Evolutionary conservation across 306 rosid genomes (phyloP).

Genomic region (Cucurbita ficifolia): DNA sequence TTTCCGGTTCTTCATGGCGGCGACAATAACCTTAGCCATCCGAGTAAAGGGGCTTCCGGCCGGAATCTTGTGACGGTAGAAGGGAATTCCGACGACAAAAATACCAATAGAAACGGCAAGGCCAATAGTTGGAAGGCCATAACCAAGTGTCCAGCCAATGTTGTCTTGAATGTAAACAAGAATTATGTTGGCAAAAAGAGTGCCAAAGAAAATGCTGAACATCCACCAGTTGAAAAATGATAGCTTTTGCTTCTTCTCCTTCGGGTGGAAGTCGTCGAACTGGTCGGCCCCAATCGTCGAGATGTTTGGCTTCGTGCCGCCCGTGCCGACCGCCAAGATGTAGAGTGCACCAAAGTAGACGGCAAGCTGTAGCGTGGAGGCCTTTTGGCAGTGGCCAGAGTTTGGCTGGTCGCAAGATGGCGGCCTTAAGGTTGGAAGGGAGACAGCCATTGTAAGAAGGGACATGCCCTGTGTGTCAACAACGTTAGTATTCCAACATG

Average conservation of each 20-base stretch:
- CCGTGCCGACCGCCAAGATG: constrained; percentile 70
- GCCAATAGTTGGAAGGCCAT: constrained; percentile 74
- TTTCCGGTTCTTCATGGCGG: constrained; percentile 45
- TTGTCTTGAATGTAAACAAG: constrained; percentile 78
- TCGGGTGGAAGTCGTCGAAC: constrained; percentile 64
- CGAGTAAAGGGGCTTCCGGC: constrained; percentile 30
- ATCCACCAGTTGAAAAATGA: constrained; percentile 99
- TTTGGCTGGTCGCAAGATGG: constrained; percentile 21
- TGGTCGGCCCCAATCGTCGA: constrained; percentile 93
- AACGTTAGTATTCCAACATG: background rate
- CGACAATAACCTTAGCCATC: constrained; percentile 50
- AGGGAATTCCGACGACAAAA: constrained; percentile 51
- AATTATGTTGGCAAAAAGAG: constrained; percentile 54
- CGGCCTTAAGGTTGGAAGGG: constrained; percentile 52
- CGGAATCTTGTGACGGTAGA: constrained; percentile 59
- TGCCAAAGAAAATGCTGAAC: constrained; percentile 82
- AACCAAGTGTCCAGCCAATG: constrained; percentile 84
- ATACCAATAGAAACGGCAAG: constrained; percentile 43
- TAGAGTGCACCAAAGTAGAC: constrained; percentile 71
- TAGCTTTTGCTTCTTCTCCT: constrained; percentile 58
- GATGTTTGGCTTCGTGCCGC: constrained; percentile 88
- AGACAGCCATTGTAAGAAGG: constrained; percentile 52
- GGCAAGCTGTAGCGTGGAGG: constrained; percentile 50
- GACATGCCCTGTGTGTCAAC: constrained; percentile 55
- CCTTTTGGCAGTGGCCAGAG: constrained; percentile 47